These are phyloP conservation scores for Suhomyces yuchorum DNA, from an alignment of 1,139 yeast genomes.

Conservation along the genomic window DNA sequence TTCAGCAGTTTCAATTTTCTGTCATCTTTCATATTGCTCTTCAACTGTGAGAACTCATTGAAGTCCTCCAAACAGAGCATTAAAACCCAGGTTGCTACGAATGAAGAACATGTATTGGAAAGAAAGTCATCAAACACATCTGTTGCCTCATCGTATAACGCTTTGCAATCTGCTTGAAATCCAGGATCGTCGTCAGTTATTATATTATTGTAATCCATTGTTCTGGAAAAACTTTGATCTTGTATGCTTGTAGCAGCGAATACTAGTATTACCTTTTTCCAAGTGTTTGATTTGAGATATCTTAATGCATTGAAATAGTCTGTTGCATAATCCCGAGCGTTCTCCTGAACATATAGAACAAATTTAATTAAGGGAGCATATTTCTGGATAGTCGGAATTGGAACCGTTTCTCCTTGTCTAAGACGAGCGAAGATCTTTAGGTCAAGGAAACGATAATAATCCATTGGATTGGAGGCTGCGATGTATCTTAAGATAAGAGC, in stretches of 20 bases:
- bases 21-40: background rate
- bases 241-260: slow-evolving; percentile 53
- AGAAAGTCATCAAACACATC: slow-evolving; percentile 33
- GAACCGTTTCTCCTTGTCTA: slow-evolving; percentile 41
- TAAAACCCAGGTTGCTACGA: slow-evolving; percentile 40
- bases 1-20: slow-evolving; percentile 15
- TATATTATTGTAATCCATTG: slow-evolving; percentile 46
- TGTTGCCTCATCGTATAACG: slow-evolving; percentile 37
- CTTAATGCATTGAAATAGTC: slow-evolving; percentile 44
- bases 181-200: slow-evolving; percentile 32
- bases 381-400: slow-evolving; percentile 40
- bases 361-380: slow-evolving; percentile 55
- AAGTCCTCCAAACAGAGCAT: slow-evolving; percentile 42
- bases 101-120: slow-evolving; percentile 26
- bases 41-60: slow-evolving; percentile 33
- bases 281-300: slow-evolving; percentile 50
- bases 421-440: slow-evolving; percentile 39
- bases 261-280: slow-evolving; percentile 55
- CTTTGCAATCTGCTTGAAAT: slow-evolving; percentile 29
- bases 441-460: slow-evolving; percentile 46
- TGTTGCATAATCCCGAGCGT: slow-evolving; percentile 37
- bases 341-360: slow-evolving; percentile 45
- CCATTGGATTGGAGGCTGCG: slow-evolving; percentile 57
- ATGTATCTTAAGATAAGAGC: slow-evolving; percentile 50
- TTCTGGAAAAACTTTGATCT: slow-evolving; percentile 60